Base-by-base conservation (phyloP, 2,329 filamentous ascomycete species). In the Colletotrichum sp. region DNA sequence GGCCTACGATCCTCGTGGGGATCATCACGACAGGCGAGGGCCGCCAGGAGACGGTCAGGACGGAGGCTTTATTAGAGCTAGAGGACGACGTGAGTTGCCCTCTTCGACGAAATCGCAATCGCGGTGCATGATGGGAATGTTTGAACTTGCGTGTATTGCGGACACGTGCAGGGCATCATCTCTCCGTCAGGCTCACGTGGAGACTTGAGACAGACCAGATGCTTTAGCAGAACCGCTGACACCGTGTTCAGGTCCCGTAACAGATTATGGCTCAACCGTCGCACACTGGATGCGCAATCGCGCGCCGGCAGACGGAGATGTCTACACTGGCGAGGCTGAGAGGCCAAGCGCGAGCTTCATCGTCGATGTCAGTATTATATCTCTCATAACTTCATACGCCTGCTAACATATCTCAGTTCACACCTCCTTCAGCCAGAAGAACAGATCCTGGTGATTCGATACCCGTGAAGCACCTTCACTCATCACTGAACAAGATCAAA, bases 401-500 rank as follows among this genome's bases (percentile, higher is more conserved):
- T 64, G 26, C 72, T 68, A n/a, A 77, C 57, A 59, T 26, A 26
- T 44, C 36, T n/a, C 80, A 97, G 95, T 96, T 99, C 92, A 89
- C 98, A 28, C 96, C 96, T 4, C 96, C 97, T 2, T 89, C 93
- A 59, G 96, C 95, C 44, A 91, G 95, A 82, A 88, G 93, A 69
- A 90, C 93, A 78, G 93, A 91, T 78, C 93, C 96, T 24, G 95
- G 93, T 75, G 96, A 98, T 83, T 94, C 95, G 2, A 94, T 99
- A 62, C 96, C 97, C 15, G 95, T 95, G n/a, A 96, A 97, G 81
- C 96, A 98, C 83, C 90, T 99, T 55, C 97, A 99, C 83, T 98
- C 97, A n/a, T 99, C 97, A 1, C 91, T 99, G 8, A 99, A 99
- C 87, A 99, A 99, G 83, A 96, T 98, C 81, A 98, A 98, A 82